Evolutionary conservation across 345 rosid genomes (phyloP).

Genomic region (Citrus mangshanensis): DNA sequence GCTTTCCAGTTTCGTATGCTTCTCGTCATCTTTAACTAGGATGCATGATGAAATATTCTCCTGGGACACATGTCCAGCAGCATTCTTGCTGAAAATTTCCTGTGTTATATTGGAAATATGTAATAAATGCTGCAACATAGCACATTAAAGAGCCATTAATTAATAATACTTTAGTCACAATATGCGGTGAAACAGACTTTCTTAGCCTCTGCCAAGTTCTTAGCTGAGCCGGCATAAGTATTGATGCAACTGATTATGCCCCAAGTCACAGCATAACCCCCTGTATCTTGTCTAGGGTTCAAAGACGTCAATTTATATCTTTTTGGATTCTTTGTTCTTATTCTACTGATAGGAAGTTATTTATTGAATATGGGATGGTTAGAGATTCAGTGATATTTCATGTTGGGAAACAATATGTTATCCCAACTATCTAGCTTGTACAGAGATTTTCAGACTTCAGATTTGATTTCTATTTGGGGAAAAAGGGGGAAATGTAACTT

Average conservation of each 20-base stretch:
- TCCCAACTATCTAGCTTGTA: background rate
- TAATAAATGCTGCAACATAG: background rate
- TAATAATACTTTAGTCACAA: background rate
- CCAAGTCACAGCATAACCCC: background rate
- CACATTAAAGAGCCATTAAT: background rate
- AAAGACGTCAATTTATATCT: background rate
- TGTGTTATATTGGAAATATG: background rate
- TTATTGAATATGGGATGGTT: background rate
- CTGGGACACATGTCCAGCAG: background rate
- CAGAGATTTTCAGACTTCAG: background rate
- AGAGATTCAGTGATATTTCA: background rate
- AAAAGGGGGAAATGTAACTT: no score
- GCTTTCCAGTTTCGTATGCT: background rate
- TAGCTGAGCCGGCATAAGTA: background rate
- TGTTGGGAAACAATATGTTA: background rate
- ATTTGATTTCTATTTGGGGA: no score
- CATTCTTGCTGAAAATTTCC: background rate
- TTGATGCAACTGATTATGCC: background rate
- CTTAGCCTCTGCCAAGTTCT: background rate
- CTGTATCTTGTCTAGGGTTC: background rate
- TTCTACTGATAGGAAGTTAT: background rate
- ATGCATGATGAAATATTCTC: background rate
- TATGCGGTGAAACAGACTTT: background rate
- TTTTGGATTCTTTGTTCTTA: background rate
- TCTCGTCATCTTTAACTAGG: no score